Evolutionary conservation across 805 yeast genomes (phyloP), one percentile per base, ranked within the genome.

Genomic region (Ogataea allantospora): DNA sequence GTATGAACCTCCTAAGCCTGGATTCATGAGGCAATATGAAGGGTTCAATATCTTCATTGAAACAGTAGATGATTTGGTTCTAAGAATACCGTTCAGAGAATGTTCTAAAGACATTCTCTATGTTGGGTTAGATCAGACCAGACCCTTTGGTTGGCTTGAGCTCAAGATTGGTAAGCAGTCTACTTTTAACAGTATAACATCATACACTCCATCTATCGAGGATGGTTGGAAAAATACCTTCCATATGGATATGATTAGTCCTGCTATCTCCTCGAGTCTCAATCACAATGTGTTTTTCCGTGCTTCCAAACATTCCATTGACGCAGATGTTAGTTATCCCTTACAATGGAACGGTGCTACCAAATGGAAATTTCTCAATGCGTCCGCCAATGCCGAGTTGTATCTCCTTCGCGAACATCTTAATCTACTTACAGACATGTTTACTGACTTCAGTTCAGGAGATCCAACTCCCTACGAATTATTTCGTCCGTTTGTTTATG

Each of bases 141-240:
- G 93, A 32, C 83, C 95, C 1, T 93, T 83, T 65, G 98, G 96
- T 0, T 93, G 99, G 99, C 44, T 93, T 3, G 97, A 91, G 52
- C 38, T 88, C 13, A 81, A 80, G 43, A 62, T 80, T 27, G 70
- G 68, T 3, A 64, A 67, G 12, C 78, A 72, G 0, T 74, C 95
- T 0, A 67, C 68, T 0, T 51, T 82, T 1, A 53, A 67, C 3
- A 57, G 67, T 9, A 66, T 62, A 12, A 62, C 73, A 1, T 77
- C 83, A 0, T 68, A 77, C 44, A 62, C 77, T 6, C 77, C 93
- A 1, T 63, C 74, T 0, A 44, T 46, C 5, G 61, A 60, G 3
- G 53, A 65, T 2, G 83, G 96, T 0, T 82, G 73, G 68, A 66
- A 67, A 13, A 80, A 78, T 47, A 57, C 50, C 2, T 46, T 83